Evolutionary conservation across 805 yeast genomes (phyloP).

Genomic region (Metschnikowia anglica): DNA sequence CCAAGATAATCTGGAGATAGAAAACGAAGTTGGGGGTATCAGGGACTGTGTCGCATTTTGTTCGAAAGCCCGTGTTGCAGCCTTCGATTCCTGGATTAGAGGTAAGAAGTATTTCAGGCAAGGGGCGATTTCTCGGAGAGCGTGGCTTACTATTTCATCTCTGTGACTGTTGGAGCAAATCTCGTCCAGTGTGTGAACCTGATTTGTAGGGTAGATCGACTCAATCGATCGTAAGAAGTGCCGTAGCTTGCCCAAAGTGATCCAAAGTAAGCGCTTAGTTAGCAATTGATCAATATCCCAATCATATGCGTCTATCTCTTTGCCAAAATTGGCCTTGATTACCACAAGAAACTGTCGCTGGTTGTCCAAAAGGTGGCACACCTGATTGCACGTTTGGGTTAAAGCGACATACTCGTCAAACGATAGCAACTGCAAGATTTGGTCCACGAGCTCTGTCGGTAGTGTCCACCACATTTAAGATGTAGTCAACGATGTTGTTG

Average conservation of each 20-base stretch:
- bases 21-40: not conserved
- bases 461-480: conserved; percentile 18
- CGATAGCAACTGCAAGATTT: conserved; percentile 10
- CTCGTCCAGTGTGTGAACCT: not conserved
- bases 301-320: conserved; percentile 8
- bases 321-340: conserved; percentile 9
- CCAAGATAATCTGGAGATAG: conserved; percentile 14
- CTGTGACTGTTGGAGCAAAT: not conserved
- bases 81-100: conserved; percentile 1
- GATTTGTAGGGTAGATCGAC: conserved; percentile 1
- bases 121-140: conserved; percentile 6
- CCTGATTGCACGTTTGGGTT: conserved; percentile 11
- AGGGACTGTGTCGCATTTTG: not conserved
- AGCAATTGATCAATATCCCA: conserved; percentile 7
- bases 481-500: not conserved
- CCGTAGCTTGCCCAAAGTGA: not conserved
- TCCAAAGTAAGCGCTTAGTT: conserved; percentile 1
- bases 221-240: not conserved
- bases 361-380: conserved; percentile 13
- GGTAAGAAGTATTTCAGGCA: conserved; percentile 7
- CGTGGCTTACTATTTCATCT: not conserved
- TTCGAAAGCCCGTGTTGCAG: not conserved
- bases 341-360: conserved; percentile 9
- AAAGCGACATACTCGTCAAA: conserved; percentile 17
- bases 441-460: conserved; percentile 17